Conservation (phyloP, 306 rosid species). For the Boehmeria nivea region DNA sequence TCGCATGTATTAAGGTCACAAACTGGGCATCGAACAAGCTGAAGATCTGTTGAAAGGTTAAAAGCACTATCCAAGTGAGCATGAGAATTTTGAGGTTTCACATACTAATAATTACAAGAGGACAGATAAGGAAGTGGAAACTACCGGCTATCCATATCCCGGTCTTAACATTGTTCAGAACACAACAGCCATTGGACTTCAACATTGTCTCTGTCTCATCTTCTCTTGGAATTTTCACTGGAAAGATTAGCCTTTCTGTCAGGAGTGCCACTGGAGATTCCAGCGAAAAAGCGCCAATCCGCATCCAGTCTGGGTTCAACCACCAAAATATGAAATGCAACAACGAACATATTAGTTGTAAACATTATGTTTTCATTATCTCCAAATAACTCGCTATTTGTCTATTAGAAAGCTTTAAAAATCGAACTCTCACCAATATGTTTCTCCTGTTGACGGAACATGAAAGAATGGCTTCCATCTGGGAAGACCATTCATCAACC, state of each 20-base stretch:
- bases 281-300: slow-evolving; percentile 80
- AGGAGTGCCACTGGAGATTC: slow-evolving; percentile 66
- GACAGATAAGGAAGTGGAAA: slow-evolving; percentile 7
- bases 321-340: slow-evolving; percentile 9
- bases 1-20: slow-evolving; percentile 94
- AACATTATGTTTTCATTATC: no score
- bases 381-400: no score
- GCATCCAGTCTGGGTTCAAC: slow-evolving; percentile 74
- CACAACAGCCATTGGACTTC: slow-evolving; percentile 60
- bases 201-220: slow-evolving; percentile 41
- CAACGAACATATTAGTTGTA: no score
- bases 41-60: slow-evolving; percentile 67
- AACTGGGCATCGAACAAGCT: slow-evolving; percentile 94
- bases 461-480: slow-evolving; percentile 89
- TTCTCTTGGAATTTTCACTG: slow-evolving; percentile 34
- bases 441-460: slow-evolving; percentile 76
- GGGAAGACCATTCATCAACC: slow-evolving; percentile 24
- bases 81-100: background rate
- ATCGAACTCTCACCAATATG: slow-evolving; percentile 64
- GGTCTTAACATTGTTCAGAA: slow-evolving; percentile 57
- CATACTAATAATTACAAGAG: background rate
- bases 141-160: slow-evolving; percentile 98
- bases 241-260: slow-evolving; percentile 50
- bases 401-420: background rate
- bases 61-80: slow-evolving; percentile 9